Conservation (phyloP, 495 filamentous ascomycete species). For the Penicillium coffeae region DNA sequence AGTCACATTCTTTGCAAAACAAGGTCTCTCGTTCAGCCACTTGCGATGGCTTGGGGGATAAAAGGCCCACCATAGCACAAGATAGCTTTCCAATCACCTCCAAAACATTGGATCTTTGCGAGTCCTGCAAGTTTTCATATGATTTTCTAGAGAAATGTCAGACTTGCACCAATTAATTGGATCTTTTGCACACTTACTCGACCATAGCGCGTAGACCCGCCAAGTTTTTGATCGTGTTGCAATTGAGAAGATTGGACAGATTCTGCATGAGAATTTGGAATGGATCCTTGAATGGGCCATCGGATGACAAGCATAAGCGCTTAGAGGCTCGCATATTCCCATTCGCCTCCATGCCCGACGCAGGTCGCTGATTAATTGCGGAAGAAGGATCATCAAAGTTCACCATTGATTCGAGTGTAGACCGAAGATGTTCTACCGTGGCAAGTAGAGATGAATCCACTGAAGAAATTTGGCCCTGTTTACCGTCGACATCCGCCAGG, state of each 20-base stretch:
- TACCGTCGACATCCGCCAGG: constrained; percentile 21
- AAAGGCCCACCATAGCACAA: constrained; percentile 37
- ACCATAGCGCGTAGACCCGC: constrained; percentile 22
- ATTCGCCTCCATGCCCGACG: constrained; percentile 3
- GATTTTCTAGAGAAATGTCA: constrained; percentile 17
- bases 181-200: constrained; percentile 24
- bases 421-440: neutral
- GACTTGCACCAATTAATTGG: neutral
- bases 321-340: constrained; percentile 22
- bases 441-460: neutral
- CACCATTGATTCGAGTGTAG: neutral
- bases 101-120: constrained; percentile 30
- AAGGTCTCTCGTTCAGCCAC: constrained; percentile 19
- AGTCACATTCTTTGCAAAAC: constrained; percentile 37
- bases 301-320: constrained; percentile 20
- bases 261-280: constrained; percentile 14
- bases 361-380: constrained; percentile 7
- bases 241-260: neutral
- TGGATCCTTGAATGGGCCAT: constrained; percentile 4
- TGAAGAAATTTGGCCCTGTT: constrained; percentile 2
- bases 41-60: constrained; percentile 13
- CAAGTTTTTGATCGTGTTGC: constrained; percentile 8
- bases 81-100: constrained; percentile 37
- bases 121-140: constrained; percentile 24
- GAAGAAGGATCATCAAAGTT: too few species aligned